A percentile compares a stretch with the other conserved stretches of the same genome.
Conservation (phyloP, 1,284 basidiomycete genomes). For the Cutaneotrichosporon dermatis region DNA sequence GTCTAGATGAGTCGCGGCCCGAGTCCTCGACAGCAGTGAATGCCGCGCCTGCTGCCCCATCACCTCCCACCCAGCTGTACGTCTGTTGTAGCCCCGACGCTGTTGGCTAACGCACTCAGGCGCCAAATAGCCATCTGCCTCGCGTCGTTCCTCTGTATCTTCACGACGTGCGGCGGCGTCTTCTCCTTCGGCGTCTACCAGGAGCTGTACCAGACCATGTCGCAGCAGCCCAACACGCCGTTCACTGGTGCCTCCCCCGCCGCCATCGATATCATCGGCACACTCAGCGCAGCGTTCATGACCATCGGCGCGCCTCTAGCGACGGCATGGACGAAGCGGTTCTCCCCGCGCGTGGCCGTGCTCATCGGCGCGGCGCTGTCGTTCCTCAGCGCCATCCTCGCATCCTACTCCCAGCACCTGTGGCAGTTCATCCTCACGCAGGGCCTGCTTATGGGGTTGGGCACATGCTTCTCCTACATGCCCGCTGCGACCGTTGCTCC, state of each 20-base stretch:
- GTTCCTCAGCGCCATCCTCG: constrained; percentile 18
- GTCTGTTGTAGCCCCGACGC: background rate
- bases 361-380: constrained; percentile 23
- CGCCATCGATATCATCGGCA: constrained; percentile 33
- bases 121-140: constrained; percentile 18
- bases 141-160: constrained; percentile 22
- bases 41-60: background rate
- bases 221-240: constrained; percentile 19
- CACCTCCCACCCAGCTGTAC: background rate
- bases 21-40: background rate
- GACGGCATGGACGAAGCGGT: constrained; percentile 25
- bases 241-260: constrained; percentile 27
- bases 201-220: constrained; percentile 31
- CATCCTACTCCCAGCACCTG: constrained; percentile 21
- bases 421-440: constrained; percentile 37
- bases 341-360: constrained; percentile 21
- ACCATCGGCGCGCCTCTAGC: constrained; percentile 27
- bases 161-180: constrained; percentile 31
- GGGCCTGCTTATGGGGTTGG: constrained; percentile 29
- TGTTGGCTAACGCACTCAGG: constrained; percentile 6
- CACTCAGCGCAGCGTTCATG: constrained; percentile 30
- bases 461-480: constrained; percentile 32
- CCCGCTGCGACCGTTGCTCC: constrained; percentile 32
- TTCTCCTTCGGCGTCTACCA: constrained; percentile 38
- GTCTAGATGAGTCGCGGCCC: background rate